Evolutionary conservation across 345 rosid species (phyloP), one percentile per base, ranked within the genome.

Genomic region (Citrus sp.): DNA sequence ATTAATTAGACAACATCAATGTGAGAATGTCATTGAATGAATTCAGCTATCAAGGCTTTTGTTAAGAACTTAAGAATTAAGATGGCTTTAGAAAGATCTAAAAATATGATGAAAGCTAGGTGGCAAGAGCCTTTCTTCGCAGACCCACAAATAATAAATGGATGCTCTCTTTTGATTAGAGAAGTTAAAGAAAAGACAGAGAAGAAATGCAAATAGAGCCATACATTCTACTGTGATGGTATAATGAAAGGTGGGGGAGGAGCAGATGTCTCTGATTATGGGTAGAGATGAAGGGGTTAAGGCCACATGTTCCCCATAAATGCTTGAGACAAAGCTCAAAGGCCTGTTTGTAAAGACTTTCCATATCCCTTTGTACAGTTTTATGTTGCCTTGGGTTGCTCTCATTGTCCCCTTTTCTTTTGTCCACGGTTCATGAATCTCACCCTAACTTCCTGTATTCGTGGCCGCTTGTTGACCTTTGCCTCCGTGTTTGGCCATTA

Each of bases 231-330:
- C 7, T 22, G 62, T 51, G 18, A 40, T 27, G 30, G 49, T 2
- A 59, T 37, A 35, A 62, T 60, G 81, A 59, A 55, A 35, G 75
- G 82, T 18, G 59, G 72, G 72, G 69, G 77, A 60, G 51, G 37
- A 54, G 74, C 40, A 0, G 38, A 54, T 38, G 63, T 27, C 40
- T 10, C 51, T 46, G 80, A 67, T 73, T 4, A 54, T 75, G 80
- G 82, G 82, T 30, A 55, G 59, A 80, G 84, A 67, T 76, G 79
- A 80, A 63, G 74, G 82, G 80, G 87, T 79, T 84, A 80, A 74
- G 87, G 77, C 84, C 87, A 83, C 90, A 81, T 86, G 92, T 77
- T 87, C 73, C 74, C 80, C 89, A 83, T 87, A 80, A 86, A 84
- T 85, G 89, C 87, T 34, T 34, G 74, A 83, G 86, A 84, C 85